Base-by-base conservation (phyloP, 2,329 filamentous ascomycete genomes). In the Epichloe baconii region DNA sequence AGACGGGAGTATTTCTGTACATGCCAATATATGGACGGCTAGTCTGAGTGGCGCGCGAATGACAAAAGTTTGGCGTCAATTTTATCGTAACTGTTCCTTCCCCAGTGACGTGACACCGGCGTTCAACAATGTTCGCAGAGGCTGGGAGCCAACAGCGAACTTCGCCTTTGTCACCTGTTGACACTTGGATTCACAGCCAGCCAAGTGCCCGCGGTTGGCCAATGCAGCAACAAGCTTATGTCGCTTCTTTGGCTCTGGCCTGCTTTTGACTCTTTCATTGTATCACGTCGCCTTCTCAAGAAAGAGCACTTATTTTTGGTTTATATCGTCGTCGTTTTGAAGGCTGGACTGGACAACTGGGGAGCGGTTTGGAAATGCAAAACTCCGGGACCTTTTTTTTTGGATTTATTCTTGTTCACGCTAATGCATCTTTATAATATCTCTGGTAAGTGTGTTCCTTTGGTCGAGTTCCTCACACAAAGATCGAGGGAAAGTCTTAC, bases 131-230 rank as follows among this genome's bases (percentile, higher is more conserved):
- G 6, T 12, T 46, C 31, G 11, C 15, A 15, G 31, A 36, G 44
- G 17, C 34, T 37, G 17, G 17, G 2, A 10, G 12, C 19, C 34
- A 11, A 35, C 5, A 34, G 31, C 43, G 10, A 34, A 23, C 19
- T 47, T 31, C 36, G 42, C 43, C 23, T 44, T 45, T 42, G 44
- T 40, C 49, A 51, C 37, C 44, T 46, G 49, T 23, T 40, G 8
- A 15, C 49, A 51, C 44, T 51, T 17, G 49, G n/a, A 19, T 26
- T 38, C 37, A 42, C 26, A 43, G 49, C 37, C 23, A 8, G 36
- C 41, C 49, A 47, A 35, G 43, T 43, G 49, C n/a, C 12, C 36
- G 37, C 23, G 36, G 21, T n/a, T 49, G 37, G 47, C 38, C 47
- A 40, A 48, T 36, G 38, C 37, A 35, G 8, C 7, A 4, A 36